Conservation (phyloP, 768 basidiomycete species). For the Trametes meyenii region DNA sequence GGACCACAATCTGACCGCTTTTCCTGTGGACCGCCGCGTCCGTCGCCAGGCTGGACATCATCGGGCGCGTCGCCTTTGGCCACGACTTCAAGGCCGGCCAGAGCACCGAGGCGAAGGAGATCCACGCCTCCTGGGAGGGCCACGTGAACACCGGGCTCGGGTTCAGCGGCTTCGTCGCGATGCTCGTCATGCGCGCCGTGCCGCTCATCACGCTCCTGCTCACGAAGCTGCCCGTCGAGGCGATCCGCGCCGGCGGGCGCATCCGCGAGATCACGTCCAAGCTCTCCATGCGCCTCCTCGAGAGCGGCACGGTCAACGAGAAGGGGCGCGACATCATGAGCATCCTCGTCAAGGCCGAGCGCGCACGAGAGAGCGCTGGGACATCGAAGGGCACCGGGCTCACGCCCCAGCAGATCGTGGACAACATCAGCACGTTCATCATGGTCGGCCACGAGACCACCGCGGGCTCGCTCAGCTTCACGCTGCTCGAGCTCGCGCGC, state of each 20-base stretch:
- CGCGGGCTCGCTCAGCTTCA: conserved; percentile 39
- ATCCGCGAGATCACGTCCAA: conserved; percentile 31
- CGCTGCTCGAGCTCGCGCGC: conserved; percentile 43
- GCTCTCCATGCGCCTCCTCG: conserved; percentile 27
- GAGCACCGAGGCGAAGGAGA: conserved; percentile 34
- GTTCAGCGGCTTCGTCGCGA: conserved; percentile 27
- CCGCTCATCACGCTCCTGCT: conserved; percentile 32
- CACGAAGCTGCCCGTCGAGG: conserved; percentile 27
- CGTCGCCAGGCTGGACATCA: conserved; percentile 31
- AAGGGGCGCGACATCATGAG: conserved; percentile 28
- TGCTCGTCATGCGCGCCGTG: conserved; percentile 32
- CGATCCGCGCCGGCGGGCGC: conserved; percentile 33
- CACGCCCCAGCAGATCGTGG: conserved; percentile 27
- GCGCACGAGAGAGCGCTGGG: not conserved
- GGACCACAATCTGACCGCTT: not conserved
- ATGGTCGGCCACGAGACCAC: conserved; percentile 50
- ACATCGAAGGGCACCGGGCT: conserved; percentile 17
- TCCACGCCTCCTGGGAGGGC: conserved; percentile 32
- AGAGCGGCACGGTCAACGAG: conserved; percentile 21
- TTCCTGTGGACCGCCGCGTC: not conserved
- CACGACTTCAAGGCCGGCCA: conserved; percentile 42
- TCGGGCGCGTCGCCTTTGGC: conserved; percentile 42
- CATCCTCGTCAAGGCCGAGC: conserved; percentile 26
- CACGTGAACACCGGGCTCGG: conserved; percentile 29
- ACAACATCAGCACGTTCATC: conserved; percentile 38